Evolutionary conservation across 2,329 filamentous ascomycete species (phyloP), one percentile per base, ranked within the genome.

Genomic region (Xylaria sp.): DNA sequence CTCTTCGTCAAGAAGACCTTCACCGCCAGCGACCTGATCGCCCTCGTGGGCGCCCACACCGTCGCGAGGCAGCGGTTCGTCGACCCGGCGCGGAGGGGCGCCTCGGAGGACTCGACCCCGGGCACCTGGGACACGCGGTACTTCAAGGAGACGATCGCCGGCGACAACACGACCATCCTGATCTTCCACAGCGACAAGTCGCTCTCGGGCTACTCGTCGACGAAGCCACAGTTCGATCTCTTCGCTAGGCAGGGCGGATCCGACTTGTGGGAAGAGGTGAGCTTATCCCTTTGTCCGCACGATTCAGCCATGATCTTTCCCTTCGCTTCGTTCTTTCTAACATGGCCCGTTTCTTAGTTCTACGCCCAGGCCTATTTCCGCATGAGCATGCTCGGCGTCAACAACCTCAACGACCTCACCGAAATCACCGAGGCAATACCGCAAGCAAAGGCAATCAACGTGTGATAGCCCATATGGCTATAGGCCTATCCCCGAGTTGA

Each of bases 11-110:
- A 73, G 56, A 83, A 83, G 68, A 79, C 79, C 2, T 78, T 84
- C 68, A 69, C 67, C 7, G 67, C 78, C 1, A 66, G 68, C 22
- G 81, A 82, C 48, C 73, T 84, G 2, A 76, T 79, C 2, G 80
- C 82, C 1, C 75, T 85, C 1, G 61, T 84, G 2, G 82, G 82
- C 48, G 80, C 82, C 0, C 82, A 85, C 65, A 76, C 76, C 2
- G 71, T 75, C 7, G 74, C 77, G 7, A 74, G 71, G 57, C 80
- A 84, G 60, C 72, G 71, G 49, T 76, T 76, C 55, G 73, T 77
- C 48, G 73, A 81, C 58, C 53, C 69, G 0, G 41, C 60, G 5
- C 66, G 72, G n/a, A 66, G 70, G 9, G 73, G 71, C 44, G 65
- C 67, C 5, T 60, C 77, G 0, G 74, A 80, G 53, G 80, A 83